Percentiles rank a stretch among this genome's conserved stretches.
These are phyloP conservation scores for Eucalyptus tenuipes DNA, from an alignment of 345 rosid species.

Conservation along the genomic window DNA sequence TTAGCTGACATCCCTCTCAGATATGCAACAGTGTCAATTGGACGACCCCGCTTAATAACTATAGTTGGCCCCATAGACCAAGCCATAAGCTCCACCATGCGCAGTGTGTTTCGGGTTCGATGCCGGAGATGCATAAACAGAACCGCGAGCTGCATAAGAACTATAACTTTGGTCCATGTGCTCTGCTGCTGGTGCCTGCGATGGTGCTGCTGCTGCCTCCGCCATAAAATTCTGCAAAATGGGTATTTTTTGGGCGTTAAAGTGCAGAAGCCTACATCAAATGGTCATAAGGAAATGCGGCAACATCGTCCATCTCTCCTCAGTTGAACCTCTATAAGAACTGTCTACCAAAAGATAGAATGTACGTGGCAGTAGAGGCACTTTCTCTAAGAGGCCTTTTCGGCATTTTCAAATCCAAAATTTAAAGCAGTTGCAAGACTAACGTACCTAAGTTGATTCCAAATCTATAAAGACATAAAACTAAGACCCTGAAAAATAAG, in stretches of 20 bases:
- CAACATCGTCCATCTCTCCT: not conserved
- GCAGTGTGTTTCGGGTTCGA: conserved; percentile 53
- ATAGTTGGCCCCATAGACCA: conserved; percentile 59
- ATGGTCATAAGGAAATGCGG: not conserved
- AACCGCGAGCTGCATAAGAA: conserved; percentile 69
- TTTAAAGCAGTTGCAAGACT: too few species aligned
- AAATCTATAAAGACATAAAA: too few species aligned
- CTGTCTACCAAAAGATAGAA: not conserved
- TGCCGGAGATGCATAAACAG: conserved; percentile 71
- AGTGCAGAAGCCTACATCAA: not conserved
- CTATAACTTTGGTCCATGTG: conserved; percentile 76
- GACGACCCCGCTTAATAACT: conserved; percentile 36
- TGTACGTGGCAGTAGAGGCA: not conserved
- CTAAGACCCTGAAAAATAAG: too few species aligned
- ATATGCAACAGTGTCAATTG: not conserved
- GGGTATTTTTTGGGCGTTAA: not conserved
- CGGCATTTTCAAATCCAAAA: too few species aligned
- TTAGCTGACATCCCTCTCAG: not conserved
- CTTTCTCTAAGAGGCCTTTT: too few species aligned
- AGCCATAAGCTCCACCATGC: conserved; percentile 51
- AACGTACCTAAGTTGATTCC: too few species aligned
- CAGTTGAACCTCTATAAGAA: not conserved
- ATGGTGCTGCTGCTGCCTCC: conserved; percentile 56
- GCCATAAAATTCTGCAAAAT: conserved; percentile 89
- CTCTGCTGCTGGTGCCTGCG: conserved; percentile 42